A percentile compares a stretch with the other conserved stretches of the same genome.
phyloP scores from a whole-genome alignment of 1,284 basidiomycete genomes.

The Ganoderma sinense region DNA sequence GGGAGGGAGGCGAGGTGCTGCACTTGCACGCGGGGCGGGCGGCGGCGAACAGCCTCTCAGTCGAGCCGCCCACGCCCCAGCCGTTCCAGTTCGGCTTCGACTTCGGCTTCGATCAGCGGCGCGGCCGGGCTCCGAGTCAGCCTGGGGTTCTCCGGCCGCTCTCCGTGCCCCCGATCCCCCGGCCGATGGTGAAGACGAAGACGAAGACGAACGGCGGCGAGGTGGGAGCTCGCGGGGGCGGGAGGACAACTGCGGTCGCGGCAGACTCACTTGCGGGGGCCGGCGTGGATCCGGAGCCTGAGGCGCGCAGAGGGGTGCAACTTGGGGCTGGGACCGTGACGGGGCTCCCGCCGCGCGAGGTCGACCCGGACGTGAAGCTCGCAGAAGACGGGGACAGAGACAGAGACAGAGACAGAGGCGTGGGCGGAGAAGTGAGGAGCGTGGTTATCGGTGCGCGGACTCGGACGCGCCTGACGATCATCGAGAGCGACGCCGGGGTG shows the following conservation, averaged over 20 bases:
- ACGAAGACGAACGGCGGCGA: background rate
- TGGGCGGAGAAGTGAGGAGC: background rate
- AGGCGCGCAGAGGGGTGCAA: background rate
- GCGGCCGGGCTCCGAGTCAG: too few relatives aligned
- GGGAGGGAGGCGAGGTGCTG: background rate
- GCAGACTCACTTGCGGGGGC: background rate
- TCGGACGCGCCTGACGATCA: background rate
- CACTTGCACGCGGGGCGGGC: background rate
- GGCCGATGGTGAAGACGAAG: too few relatives aligned
- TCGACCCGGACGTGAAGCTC: background rate
- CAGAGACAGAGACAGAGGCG: background rate
- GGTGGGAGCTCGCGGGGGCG: background rate
- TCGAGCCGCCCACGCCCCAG: background rate
- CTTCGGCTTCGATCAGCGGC: background rate
- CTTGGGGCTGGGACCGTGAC: too few relatives aligned
- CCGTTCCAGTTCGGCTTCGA: background rate
- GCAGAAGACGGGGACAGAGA: background rate
- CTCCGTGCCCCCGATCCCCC: too few relatives aligned
- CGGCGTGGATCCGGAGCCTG: background rate
- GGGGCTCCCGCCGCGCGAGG: background rate
- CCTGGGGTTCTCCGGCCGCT: too few relatives aligned
- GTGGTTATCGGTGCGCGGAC: background rate
- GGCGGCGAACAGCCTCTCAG: background rate
- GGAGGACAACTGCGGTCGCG: background rate
- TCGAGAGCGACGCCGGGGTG: constrained; percentile 4